A percentile compares a stretch with the other conserved stretches of the same genome.
Conservation (phyloP, 2,329 filamentous ascomycete genomes). For the Monilinia vaccinii-corymbosi region DNA sequence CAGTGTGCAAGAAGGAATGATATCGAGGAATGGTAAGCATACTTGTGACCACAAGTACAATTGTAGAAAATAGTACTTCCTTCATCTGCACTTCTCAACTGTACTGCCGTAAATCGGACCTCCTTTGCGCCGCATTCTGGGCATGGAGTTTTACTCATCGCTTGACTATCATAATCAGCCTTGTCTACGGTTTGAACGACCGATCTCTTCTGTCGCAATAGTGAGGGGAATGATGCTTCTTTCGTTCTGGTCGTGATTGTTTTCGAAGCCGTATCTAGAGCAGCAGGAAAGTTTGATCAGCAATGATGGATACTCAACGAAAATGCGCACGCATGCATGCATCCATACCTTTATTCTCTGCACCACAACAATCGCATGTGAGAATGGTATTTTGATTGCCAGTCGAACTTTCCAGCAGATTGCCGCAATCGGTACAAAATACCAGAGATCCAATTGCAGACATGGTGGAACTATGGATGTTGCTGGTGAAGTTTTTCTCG, state of each 20-base stretch:
- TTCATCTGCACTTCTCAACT: slow-evolving; percentile 89
- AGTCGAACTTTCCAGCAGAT: slow-evolving; percentile 72
- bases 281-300: slow-evolving; percentile 2
- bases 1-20: slow-evolving; percentile 4
- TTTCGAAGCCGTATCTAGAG: slow-evolving; percentile 60
- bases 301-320: no score
- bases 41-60: slow-evolving; percentile 82
- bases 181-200: slow-evolving; percentile 73
- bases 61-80: slow-evolving; percentile 86
- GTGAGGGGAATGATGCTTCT: slow-evolving; percentile 79
- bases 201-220: slow-evolving; percentile 79
- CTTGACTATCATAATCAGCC: slow-evolving; percentile 68
- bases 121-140: slow-evolving; percentile 72
- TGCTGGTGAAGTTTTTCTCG: background rate
- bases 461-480: slow-evolving; percentile 43
- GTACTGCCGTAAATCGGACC: slow-evolving; percentile 76
- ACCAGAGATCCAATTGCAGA: slow-evolving; percentile 82
- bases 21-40: slow-evolving; percentile 30
- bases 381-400: slow-evolving; percentile 68
- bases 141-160: slow-evolving; percentile 60
- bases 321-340: no score
- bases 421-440: slow-evolving; percentile 90
- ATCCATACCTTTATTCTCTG: slow-evolving; percentile 71
- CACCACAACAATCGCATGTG: slow-evolving; percentile 77
- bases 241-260: slow-evolving; percentile 78